Conservation (phyloP, 768 basidiomycete genomes). For the Tubosaeta sp. region DNA sequence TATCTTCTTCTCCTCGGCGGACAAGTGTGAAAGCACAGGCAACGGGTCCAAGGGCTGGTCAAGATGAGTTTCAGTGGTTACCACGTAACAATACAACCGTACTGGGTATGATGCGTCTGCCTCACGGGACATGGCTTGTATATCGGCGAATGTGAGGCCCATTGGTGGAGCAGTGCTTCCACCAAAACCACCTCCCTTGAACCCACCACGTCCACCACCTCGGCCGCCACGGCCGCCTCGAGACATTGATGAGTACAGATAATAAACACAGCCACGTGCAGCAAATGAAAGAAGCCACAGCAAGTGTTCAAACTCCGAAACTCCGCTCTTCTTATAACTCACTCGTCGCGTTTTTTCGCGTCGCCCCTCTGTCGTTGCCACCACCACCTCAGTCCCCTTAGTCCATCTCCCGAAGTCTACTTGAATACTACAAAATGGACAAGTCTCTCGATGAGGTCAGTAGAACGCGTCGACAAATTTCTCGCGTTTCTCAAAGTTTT, state of each 20-base stretch:
- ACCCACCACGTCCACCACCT: constrained; percentile 58
- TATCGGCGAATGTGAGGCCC: constrained; percentile 77
- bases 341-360: constrained; percentile 4
- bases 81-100: constrained; percentile 33
- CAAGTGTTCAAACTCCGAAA: constrained; percentile 21
- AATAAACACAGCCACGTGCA: constrained; percentile 6
- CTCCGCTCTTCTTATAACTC: constrained; percentile 21
- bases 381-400: constrained; percentile 12
- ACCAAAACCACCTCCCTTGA: constrained; percentile 43
- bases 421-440: constrained; percentile 50
- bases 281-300: neutral
- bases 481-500: constrained; percentile 7
- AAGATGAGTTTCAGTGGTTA: constrained; percentile 15
- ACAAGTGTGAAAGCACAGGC: constrained; percentile 65
- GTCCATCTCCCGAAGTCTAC: neutral
- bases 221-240: constrained; percentile 47
- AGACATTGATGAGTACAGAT: constrained; percentile 38
- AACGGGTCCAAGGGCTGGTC: constrained; percentile 57
- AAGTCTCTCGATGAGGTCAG: constrained; percentile 81
- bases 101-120: constrained; percentile 79
- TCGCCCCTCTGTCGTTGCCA: constrained; percentile 29
- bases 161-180: constrained; percentile 54
- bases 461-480: constrained; percentile 5
- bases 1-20: constrained; percentile 60
- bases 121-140: constrained; percentile 73